Base-by-base conservation (phyloP, 768 basidiomycete genomes). In the Kwoniella shandongensis region DNA sequence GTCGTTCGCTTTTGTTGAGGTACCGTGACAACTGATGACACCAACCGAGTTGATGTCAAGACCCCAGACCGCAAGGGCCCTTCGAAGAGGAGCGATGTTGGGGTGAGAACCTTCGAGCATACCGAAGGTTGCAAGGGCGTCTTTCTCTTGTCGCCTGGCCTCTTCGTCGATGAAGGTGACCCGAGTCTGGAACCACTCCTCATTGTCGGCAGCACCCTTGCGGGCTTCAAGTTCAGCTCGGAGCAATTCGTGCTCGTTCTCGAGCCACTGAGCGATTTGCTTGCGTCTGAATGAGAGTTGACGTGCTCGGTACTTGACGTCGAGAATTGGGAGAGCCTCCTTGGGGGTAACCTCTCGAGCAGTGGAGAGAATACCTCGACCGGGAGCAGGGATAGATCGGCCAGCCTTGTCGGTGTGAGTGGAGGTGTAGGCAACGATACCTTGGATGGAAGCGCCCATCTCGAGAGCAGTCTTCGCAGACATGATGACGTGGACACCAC, bases 401-500 rank as follows among this genome's bases (percentile, higher is more conserved):
- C 96, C 96, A 59, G 96, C 94, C 79, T 99, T 99, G 81, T 99
- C 96, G 66, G 89, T 94, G 64, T 40, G 74, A 40, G 96, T 99
- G 2, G 94, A 92, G 1, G 96, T 96, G 81, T 90, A 98, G 1
- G 86, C 92, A 57, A 99, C 82, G 67, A 99, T 83, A 70, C 89
- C 91, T 65, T 90, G 91, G 69, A 99, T 90, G 18, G 91, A 89
- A 32, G 86, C 86, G 57, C 96, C 96, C 51, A 98, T 85, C 69
- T 96, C 89, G 53, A 99, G 80, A 22, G 96, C 96, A 2, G 93
- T 96, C 79, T 87, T 90, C 18, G 96, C 96, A 66, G 81, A 91
- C 96, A 99, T 99, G 61, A 98, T 82, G 51, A 99, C 86, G 69
- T 98, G 94, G 20, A 97, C 89, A 79, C 96, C 96, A 62, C 89